These are phyloP conservation scores for Volutella citrinella DNA, from an alignment of 2,329 filamentous ascomycete species.

Conservation along the genomic window DNA sequence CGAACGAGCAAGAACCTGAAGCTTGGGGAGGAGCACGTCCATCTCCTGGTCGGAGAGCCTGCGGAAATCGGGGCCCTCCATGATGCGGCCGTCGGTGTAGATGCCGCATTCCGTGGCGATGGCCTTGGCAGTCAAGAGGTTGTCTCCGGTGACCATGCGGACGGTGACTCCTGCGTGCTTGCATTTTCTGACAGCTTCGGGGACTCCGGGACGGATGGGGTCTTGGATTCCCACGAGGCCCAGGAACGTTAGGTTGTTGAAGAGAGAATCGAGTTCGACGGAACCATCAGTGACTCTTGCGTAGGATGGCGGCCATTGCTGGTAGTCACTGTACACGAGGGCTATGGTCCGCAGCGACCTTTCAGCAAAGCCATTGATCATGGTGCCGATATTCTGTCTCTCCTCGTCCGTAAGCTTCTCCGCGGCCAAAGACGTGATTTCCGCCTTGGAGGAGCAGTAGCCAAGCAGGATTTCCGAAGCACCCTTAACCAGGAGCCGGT, in stretches of 20 bases:
- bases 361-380: conserved; percentile 57
- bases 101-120: conserved; percentile 40
- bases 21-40: conserved; percentile 53
- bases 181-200: conserved; percentile 58
- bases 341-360: conserved; percentile 72
- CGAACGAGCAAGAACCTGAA: conserved; percentile 66
- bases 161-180: conserved; percentile 63
- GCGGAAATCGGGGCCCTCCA: conserved; percentile 53
- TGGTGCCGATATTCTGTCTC: conserved; percentile 44
- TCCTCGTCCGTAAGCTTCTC: conserved; percentile 52
- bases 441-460: conserved; percentile 35
- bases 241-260: conserved; percentile 35
- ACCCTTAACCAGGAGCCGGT: conserved; percentile 52
- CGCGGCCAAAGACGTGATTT: conserved; percentile 47
- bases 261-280: too few species aligned
- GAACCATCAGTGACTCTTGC: conserved; percentile 44
- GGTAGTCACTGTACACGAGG: conserved; percentile 68
- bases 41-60: conserved; percentile 47
- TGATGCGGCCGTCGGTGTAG: conserved; percentile 59
- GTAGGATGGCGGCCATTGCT: conserved; percentile 60
- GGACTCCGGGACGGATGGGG: conserved; percentile 58
- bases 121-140: conserved; percentile 37
- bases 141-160: conserved; percentile 56
- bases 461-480: conserved; percentile 52
- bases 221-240: conserved; percentile 61